Base-by-base conservation (phyloP, 2,329 filamentous ascomycete genomes). In the Basipetospora chlamydospora region DNA sequence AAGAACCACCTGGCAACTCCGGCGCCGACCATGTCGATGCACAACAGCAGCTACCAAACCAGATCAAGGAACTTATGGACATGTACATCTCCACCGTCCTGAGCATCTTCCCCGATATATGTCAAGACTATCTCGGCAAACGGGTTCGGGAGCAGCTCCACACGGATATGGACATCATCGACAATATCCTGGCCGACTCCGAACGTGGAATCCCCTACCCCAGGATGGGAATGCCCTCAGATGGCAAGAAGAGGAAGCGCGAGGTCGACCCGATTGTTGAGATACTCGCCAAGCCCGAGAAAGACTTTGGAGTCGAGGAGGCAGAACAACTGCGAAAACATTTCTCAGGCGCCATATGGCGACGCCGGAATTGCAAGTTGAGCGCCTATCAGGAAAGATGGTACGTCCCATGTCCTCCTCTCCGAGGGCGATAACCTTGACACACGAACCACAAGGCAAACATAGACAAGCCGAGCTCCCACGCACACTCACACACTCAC, bases 81-180 rank as follows among this genome's bases (percentile, higher is more conserved):
- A n/a, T n/a, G n/a, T n/a, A n/a, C n/a, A n/a, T n/a, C n/a, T n/a
- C n/a, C n/a, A n/a, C n/a, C n/a, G n/a, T n/a, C n/a, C n/a, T n/a
- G n/a, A n/a, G n/a, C 4, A 33, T 66, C 7, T 66, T 70, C 39
- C 61, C 64, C 0, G 58, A 68, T 28, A 63, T 70, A 2, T 66
- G 60, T 39, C 52, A 47, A 1, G 41, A 55, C 0, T 61, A 58
- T 37, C 47, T 68, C 10, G 39, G 47, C 5, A 31, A 41, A 4
- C 38, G 58, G 4, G 49, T 49, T 3, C 22, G 37, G 0, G 41
- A 51, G 21, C 37, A 56, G 5, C 26, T 20, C 2, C 55, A 57
- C 40, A 35, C 55, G 26, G 12, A 51, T 3, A 46, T 55, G 4
- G 38, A 38, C 1, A 45, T 61, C 20, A 54, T 67, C 26, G 45